Base-by-base conservation (phyloP, 2,329 filamentous ascomycete genomes). In the Alternaria gaisen region DNA sequence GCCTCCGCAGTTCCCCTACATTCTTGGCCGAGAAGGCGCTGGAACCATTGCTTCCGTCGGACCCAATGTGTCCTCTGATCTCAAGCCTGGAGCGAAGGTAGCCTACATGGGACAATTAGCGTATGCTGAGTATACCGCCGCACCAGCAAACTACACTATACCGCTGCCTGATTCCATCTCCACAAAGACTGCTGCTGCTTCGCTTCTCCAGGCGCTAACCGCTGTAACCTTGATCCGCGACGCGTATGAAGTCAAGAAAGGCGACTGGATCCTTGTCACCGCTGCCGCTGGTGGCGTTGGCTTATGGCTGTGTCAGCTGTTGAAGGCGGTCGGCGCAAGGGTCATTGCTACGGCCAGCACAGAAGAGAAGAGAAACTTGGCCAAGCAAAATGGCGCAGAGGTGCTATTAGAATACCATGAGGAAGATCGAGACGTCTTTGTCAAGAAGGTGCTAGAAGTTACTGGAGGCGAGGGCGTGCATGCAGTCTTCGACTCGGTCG, bases 401-500 rank as follows among this genome's bases (percentile, higher is more conserved):
- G 88, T 89, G 67, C 81, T 90, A 57, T 84, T 97, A 68, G 90
- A 92, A 75, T 94, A 93, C 67, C 78, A 79, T 43, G 78, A 81
- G 32, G 88, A 89, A 48, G 82, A 86, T 58, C 43, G 72, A 28
- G 70, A 77, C 24, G 56, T 68, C 43, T 78, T 79, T 47, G 71
- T 73, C 1, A 69, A 74, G 60, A 83, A 86, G 74, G 88, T 92
- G 6, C 82, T 85, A 70, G 85, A 91, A 74, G 88, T 92, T 50
- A 97, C 93, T 0, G 86, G 83, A 2, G 90, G 90, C 0, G 81
- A 88, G 61, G 94, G 94, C 8, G 89, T 90, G 3, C 86, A 88
- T 65, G 92, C 90, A 10, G 90, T 97, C 28, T 96, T 93, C 75
- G 93, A 97, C 75, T 91, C 91, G 6, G 92, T 97, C 3, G 94